Evolutionary conservation across 2,329 filamentous ascomycete genomes (phyloP), one percentile per base, ranked within the genome.

Genomic region (Zasmidium cellare): DNA sequence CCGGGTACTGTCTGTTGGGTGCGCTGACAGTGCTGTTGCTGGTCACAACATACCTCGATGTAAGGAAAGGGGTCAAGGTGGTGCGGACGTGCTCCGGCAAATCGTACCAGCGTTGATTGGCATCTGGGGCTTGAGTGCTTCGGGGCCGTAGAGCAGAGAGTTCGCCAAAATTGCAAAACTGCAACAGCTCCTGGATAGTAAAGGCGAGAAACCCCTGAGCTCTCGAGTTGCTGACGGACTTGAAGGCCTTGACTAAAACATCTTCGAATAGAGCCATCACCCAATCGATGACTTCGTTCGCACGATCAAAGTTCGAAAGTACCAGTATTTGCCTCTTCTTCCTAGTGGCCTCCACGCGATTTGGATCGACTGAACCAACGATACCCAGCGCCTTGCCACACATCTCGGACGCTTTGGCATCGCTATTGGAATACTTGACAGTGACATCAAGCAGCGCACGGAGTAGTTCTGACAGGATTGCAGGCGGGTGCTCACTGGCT

Each of bases 141-240:
- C 82, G 79, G 41, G 80, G 78, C 46, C 81, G 77, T 18, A 81
- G 72, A 25, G 77, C 76, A 41, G 81, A 76, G 19, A 80, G 84
- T 11, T 82, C 78, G 58, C 81, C 86, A 68, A 97, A 87, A 24
- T 89, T 87, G 68, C 89, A 91, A 64, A 88, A 86, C 46, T 87
- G 87, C 2, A 97, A 82, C 44, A 97, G 82, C 67, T 96, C 89
- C 74, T 99, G 94, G 87, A 99, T 97, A 1, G 89, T 90, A 74
- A 90, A 99, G 1, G 93, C 93, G 18, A 99, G 81, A 70, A 96
- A 96, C 0, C 92, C 92, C 73, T 97, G 94, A 5, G 92, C 83
- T 63, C 86, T 87, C 1, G 92, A 89, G 71, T 97, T 96, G 0
- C 89, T 94, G 1, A 91, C 89, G 1, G 93, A 96, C 46, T 96